These are phyloP conservation scores for Ceratorhiza oryzae-sativae DNA, from an alignment of 1,284 basidiomycete species.

Conservation along the genomic window DNA sequence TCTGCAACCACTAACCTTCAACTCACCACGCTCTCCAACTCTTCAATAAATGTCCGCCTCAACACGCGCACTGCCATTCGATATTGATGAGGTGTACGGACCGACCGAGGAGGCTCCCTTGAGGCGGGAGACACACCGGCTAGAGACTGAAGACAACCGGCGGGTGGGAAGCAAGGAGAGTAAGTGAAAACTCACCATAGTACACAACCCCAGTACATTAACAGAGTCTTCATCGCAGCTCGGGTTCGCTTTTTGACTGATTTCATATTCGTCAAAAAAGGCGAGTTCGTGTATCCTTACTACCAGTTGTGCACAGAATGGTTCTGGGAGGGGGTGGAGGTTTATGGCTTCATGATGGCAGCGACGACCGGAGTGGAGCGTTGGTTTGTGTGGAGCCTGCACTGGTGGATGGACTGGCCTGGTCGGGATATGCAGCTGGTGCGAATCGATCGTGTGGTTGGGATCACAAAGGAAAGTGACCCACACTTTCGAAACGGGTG, in stretches of 20 bases:
- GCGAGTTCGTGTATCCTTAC: not conserved
- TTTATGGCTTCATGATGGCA: not conserved
- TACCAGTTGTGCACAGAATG: not conserved
- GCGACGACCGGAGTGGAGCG: not conserved
- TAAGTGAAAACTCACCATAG: no score
- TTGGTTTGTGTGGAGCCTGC: slow-evolving; percentile 1
- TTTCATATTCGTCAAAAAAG: slow-evolving; percentile 22
- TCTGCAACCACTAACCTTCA: no score
- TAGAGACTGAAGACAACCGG: no score
- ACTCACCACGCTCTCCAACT: no score
- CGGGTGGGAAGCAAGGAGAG: no score
- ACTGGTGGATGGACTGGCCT: not conserved
- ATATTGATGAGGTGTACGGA: no score
- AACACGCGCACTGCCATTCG: no score
- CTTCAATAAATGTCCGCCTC: no score
- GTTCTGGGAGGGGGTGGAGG: slow-evolving; percentile 9
- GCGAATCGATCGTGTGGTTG: not conserved
- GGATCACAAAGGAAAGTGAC: not conserved
- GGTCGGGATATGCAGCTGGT: not conserved
- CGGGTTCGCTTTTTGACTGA: not conserved
- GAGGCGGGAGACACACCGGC: no score
- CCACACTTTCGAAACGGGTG: not conserved
- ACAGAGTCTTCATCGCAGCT: no score
- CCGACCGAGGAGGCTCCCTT: no score
- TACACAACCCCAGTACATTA: no score